These are phyloP conservation scores for Globisporangium nunn DNA, from an alignment of 352 stramenopile species.

Conservation along the genomic window DNA sequence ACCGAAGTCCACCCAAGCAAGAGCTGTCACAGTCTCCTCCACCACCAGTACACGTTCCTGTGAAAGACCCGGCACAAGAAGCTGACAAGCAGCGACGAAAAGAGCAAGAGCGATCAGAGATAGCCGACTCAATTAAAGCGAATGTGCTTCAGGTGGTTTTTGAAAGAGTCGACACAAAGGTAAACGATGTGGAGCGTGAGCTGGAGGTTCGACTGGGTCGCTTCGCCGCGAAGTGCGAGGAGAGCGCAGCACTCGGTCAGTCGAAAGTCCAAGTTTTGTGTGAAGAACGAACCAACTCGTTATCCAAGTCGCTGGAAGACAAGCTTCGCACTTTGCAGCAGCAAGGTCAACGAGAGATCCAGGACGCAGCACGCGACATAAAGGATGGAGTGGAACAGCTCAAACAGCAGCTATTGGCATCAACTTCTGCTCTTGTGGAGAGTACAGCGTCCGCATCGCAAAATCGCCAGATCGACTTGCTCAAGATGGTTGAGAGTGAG, in stretches of 20 bases:
- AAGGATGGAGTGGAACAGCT: conserved; percentile 8
- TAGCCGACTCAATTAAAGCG: conserved; percentile 3
- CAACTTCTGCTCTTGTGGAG: conserved; percentile 17
- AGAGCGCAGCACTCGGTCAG: not conserved
- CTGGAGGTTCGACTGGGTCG: not conserved
- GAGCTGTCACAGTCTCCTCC: not conserved
- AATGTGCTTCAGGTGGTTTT: not conserved
- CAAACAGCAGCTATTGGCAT: conserved; percentile 16
- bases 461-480: conserved; percentile 22
- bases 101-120: conserved; percentile 11
- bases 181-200: conserved; percentile 12
- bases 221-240: not conserved
- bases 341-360: conserved; percentile 11
- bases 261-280: not conserved
- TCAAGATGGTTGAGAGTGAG: conserved; percentile 32
- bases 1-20: conserved; percentile 7
- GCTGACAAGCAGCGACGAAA: conserved; percentile 15
- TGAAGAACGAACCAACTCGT: not conserved
- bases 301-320: conserved; percentile 3
- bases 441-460: conserved; percentile 18
- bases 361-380: not conserved
- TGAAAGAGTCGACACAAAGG: conserved; percentile 2
- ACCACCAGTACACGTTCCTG: not conserved
- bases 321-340: conserved; percentile 17
- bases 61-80: conserved; percentile 7